A percentile compares a stretch with the other conserved stretches of the same genome.
These are phyloP conservation scores for Grosmannia huntii DNA, from an alignment of 2,329 filamentous ascomycete species.

Conservation along the genomic window DNA sequence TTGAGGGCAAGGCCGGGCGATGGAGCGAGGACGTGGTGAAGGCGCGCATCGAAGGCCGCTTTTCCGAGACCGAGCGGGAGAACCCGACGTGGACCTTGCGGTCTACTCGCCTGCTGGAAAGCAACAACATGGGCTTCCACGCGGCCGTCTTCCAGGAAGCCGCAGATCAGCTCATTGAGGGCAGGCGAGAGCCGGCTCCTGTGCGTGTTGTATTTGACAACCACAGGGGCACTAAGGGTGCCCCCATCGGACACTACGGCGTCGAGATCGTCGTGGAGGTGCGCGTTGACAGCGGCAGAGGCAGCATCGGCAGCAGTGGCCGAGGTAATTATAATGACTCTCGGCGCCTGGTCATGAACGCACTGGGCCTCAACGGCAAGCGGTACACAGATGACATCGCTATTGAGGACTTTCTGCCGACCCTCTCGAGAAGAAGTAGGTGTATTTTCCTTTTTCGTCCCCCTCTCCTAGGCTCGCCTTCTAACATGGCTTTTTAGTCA, in stretches of 20 bases:
- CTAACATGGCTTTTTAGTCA: constrained; percentile 34
- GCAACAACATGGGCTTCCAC: constrained; percentile 42
- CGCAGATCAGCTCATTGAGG: constrained; percentile 46
- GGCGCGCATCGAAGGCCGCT: constrained; percentile 74
- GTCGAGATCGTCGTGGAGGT: constrained; percentile 61
- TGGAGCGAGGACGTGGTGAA: constrained; percentile 79
- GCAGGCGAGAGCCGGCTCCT: constrained; percentile 53
- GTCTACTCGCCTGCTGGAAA: constrained; percentile 50
- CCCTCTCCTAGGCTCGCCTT: neutral
- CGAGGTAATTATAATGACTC: constrained; percentile 25
- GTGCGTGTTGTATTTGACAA: constrained; percentile 65
- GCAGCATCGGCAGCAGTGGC: constrained; percentile 23
- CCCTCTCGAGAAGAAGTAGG: constrained; percentile 62
- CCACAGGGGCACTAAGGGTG: constrained; percentile 51
- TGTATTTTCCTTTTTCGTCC: neutral
- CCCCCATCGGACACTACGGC: constrained; percentile 53
- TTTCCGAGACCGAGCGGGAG: constrained; percentile 73
- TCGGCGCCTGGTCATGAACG: constrained; percentile 33
- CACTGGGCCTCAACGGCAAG: constrained; percentile 53
- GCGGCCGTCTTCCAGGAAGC: constrained; percentile 63
- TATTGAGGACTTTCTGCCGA: constrained; percentile 58
- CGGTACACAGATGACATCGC: constrained; percentile 63
- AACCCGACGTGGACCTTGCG: constrained; percentile 69
- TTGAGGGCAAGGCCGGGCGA: constrained; percentile 64
- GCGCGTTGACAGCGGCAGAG: constrained; percentile 31